Evolutionary conservation across 108 stramenopile genomes (phyloP).

Genomic region (Cyclotella sp.): DNA sequence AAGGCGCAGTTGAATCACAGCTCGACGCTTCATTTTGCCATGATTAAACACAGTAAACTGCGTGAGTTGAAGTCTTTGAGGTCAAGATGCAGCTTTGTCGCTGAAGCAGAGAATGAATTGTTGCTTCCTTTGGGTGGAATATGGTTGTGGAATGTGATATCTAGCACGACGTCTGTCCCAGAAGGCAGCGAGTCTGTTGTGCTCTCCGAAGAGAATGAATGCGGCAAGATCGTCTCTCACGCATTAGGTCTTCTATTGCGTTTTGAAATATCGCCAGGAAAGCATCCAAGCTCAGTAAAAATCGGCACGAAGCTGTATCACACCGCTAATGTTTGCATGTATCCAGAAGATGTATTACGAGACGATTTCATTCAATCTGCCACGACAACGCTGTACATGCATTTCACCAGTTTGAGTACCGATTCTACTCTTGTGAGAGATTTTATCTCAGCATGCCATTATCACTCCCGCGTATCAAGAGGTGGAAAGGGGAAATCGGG

Average conservation of each 20-base stretch:
- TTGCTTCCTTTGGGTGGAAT: slow-evolving; percentile 61
- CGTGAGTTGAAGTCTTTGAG: slow-evolving; percentile 33
- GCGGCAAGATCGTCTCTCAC: slow-evolving; percentile 49
- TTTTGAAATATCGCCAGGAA: slow-evolving; percentile 48
- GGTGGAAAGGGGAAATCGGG: slow-evolving; percentile 11
- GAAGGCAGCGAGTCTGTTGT: background rate
- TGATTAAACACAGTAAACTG: background rate
- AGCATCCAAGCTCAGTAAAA: slow-evolving; percentile 23
- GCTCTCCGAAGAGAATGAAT: slow-evolving; percentile 23
- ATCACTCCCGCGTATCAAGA: slow-evolving; percentile 52
- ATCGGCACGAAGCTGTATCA: slow-evolving; percentile 82
- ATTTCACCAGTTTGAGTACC: slow-evolving; percentile 3
- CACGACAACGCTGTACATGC: slow-evolving; percentile 21
- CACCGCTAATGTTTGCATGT: slow-evolving; percentile 73
- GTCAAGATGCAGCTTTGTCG: slow-evolving; percentile 27
- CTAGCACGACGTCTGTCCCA: slow-evolving; percentile 35
- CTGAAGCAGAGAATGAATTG: slow-evolving; percentile 15
- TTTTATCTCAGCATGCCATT: slow-evolving; percentile 54
- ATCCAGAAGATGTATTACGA: slow-evolving; percentile 65
- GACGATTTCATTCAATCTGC: slow-evolving; percentile 39
- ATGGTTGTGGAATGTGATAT: slow-evolving; percentile 83
- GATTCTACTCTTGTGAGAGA: slow-evolving; percentile 23
- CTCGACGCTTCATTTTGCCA: slow-evolving; percentile 16
- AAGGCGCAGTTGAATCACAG: slow-evolving; percentile 42
- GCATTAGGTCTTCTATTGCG: slow-evolving; percentile 57